Conservation (phyloP, 129 eudicot genomes). For the Tagetes erecta region DNA sequence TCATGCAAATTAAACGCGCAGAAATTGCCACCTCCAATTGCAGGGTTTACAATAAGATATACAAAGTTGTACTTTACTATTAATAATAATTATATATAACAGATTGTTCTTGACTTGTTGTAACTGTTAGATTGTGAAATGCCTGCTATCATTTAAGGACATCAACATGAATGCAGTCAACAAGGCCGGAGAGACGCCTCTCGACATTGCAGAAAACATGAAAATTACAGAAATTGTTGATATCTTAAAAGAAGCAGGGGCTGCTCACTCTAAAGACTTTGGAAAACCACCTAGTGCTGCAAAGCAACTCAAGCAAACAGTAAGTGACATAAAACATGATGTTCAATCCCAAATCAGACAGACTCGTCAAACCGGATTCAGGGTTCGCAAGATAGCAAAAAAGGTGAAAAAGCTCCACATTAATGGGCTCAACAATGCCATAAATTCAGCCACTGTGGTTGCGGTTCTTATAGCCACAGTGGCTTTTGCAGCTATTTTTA, state of each 20-base stretch:
- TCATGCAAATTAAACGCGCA: neutral
- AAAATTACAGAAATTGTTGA: slow-evolving; percentile 58
- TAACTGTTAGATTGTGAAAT: slow-evolving; percentile 58
- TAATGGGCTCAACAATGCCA: slow-evolving; percentile 94
- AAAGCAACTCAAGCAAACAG: slow-evolving; percentile 94
- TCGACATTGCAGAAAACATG: slow-evolving; percentile 73
- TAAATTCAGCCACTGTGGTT: slow-evolving; percentile 79
- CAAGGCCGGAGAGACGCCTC: slow-evolving; percentile 80
- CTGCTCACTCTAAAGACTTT: slow-evolving; percentile 63
- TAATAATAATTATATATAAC: neutral
- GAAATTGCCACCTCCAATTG: neutral
- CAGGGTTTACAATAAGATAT: neutral
- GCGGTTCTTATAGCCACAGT: slow-evolving; percentile 93
- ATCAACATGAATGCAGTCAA: slow-evolving; percentile 64
- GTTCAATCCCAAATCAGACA: slow-evolving; percentile 90
- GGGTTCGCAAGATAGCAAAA: slow-evolving; percentile 81
- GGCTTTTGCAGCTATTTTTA: slow-evolving; percentile 91
- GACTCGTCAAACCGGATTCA: slow-evolving; percentile 85
- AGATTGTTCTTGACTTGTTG: neutral
- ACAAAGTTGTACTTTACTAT: neutral
- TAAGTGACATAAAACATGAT: slow-evolving; percentile 90
- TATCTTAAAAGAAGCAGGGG: slow-evolving; percentile 68
- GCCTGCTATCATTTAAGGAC: slow-evolving; percentile 66
- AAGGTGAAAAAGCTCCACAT: slow-evolving; percentile 87
- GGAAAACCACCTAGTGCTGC: slow-evolving; percentile 84